These are phyloP conservation scores for Friedmanniomyces simplex DNA, from an alignment of 495 filamentous ascomycete genomes.

Conservation along the genomic window DNA sequence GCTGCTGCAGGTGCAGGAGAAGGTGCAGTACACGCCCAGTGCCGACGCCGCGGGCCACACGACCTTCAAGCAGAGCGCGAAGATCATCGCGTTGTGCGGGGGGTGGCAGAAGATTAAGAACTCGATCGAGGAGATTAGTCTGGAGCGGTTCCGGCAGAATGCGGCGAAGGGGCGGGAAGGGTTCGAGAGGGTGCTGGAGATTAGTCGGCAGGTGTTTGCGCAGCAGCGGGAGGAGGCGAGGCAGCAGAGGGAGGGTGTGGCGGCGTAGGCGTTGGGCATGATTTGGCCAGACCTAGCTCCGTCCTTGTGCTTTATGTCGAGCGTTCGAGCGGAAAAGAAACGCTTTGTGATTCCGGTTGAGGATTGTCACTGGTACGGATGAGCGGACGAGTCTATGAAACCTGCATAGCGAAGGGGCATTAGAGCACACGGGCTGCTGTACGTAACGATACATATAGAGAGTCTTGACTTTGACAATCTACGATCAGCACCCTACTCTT, in stretches of 20 bases:
- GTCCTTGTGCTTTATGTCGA: not conserved
- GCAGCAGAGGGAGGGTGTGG: not conserved
- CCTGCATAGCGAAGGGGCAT: not conserved
- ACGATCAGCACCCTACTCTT: too few relatives aligned
- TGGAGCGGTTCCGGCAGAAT: slow-evolving; percentile 84
- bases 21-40: slow-evolving; percentile 58
- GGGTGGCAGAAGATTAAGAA: slow-evolving; percentile 94
- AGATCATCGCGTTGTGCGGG: slow-evolving; percentile 87
- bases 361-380: too few relatives aligned
- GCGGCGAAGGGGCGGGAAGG: slow-evolving; percentile 79
- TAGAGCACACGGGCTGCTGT: not conserved
- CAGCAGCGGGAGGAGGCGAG: slow-evolving; percentile 58
- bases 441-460: not conserved
- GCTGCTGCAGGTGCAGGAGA: slow-evolving; percentile 79
- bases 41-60: slow-evolving; percentile 45
- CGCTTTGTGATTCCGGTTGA: not conserved
- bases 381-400: not conserved
- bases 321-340: not conserved
- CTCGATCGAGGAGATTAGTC: slow-evolving; percentile 81
- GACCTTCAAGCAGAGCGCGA: slow-evolving; percentile 73
- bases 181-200: slow-evolving; percentile 87
- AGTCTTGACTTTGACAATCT: too few relatives aligned
- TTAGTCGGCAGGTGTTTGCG: slow-evolving; percentile 83
- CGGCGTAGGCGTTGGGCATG: not conserved
- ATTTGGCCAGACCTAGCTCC: not conserved